Evolutionary conservation across 169 alveolate genomes (phyloP).

Genomic region (Miamiensis avidus): DNA sequence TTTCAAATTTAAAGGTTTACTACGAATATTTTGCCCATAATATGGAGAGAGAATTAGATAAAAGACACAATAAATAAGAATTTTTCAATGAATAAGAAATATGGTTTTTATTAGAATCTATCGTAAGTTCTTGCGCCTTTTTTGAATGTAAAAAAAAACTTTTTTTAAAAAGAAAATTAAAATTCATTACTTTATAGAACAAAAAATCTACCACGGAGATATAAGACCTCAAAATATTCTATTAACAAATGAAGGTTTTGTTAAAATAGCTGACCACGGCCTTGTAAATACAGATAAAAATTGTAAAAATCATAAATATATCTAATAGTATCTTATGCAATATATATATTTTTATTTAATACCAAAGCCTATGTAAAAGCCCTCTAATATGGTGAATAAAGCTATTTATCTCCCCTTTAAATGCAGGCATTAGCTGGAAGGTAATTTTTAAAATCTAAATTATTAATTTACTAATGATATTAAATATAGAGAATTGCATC

Average conservation of each 20-base stretch:
- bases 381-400: background rate
- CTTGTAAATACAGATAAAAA: slow-evolving; percentile 39
- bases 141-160: slow-evolving; percentile 35
- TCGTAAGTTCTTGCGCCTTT: slow-evolving; percentile 41
- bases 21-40: slow-evolving; percentile 44
- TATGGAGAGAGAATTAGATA: slow-evolving; percentile 57
- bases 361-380: slow-evolving; percentile 46
- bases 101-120: slow-evolving; percentile 43
- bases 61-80: slow-evolving; percentile 38
- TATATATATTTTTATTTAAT: background rate
- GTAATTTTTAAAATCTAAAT: no score
- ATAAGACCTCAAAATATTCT: slow-evolving; percentile 53
- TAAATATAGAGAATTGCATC: slow-evolving; percentile 37
- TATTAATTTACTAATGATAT: no score
- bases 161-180: no score
- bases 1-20: no score
- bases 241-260: slow-evolving; percentile 37
- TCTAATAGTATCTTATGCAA: no score
- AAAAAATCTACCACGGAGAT: slow-evolving; percentile 51
- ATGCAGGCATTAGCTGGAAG: slow-evolving; percentile 53
- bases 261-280: slow-evolving; percentile 49
- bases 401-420: slow-evolving; percentile 52
- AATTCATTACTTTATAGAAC: background rate
- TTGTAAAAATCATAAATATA: slow-evolving; percentile 8
- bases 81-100: slow-evolving; percentile 57